phyloP scores from a whole-genome alignment of 2,329 filamentous ascomycete species.

The Xylariaceae sp. region DNA sequence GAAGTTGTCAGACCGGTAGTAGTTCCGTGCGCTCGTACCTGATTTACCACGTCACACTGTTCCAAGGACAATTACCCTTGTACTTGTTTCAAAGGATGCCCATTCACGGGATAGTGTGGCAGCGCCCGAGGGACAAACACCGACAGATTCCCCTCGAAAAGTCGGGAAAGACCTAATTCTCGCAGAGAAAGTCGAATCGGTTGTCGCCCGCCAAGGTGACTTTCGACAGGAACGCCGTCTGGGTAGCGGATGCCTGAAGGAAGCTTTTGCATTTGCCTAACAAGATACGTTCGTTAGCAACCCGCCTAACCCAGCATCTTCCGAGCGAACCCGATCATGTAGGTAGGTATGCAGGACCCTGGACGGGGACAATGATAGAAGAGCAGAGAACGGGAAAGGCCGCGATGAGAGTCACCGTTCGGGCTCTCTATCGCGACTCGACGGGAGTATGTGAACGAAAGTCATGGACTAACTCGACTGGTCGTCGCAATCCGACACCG shows the following conservation, averaged over 20 bases:
- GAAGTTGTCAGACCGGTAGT: too few relatives aligned
- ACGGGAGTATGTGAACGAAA: background rate
- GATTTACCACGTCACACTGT: too few relatives aligned
- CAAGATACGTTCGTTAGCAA: constrained; percentile 2
- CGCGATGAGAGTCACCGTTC: background rate
- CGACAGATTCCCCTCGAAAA: background rate
- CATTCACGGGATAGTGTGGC: too few relatives aligned
- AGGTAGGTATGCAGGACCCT: background rate
- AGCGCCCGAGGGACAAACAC: too few relatives aligned
- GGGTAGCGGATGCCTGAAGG: constrained; percentile 9
- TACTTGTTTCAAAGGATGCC: too few relatives aligned
- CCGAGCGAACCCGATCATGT: background rate
- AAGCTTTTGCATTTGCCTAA: constrained; percentile 10
- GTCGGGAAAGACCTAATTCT: constrained; percentile 5
- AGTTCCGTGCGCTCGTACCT: too few relatives aligned
- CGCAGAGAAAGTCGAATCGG: constrained; percentile 17
- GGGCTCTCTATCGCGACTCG: too few relatives aligned
- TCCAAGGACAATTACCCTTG: too few relatives aligned
- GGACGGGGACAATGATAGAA: background rate
- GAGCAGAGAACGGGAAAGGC: background rate
- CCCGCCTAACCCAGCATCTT: background rate
- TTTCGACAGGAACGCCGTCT: constrained; percentile 15
- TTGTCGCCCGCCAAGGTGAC: constrained; percentile 6
- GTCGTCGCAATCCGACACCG: constrained; percentile 41
- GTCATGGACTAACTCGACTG: constrained; percentile 38